phyloP scores from a whole-genome alignment of 2,329 filamentous ascomycete species.

The Esteya vermicola region DNA sequence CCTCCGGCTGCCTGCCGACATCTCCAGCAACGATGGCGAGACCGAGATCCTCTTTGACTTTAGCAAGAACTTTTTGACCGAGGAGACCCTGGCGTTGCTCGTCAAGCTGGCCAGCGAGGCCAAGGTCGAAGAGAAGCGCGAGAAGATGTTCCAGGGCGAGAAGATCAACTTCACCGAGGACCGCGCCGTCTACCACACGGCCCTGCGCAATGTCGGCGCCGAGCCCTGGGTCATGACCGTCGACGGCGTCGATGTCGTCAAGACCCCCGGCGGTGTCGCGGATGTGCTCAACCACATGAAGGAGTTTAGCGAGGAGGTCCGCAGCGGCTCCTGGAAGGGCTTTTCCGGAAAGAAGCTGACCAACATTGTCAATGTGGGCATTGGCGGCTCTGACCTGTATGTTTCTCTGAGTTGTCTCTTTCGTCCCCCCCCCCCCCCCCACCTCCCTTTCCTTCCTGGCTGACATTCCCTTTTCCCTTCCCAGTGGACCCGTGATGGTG shows the following conservation, averaged over 20 bases:
- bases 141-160: slow-evolving; percentile 94
- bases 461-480: neutral
- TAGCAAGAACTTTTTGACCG: slow-evolving; percentile 95
- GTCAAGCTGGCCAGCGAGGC: slow-evolving; percentile 87
- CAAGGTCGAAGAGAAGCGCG: slow-evolving; percentile 79
- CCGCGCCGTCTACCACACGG: slow-evolving; percentile 89
- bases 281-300: slow-evolving; percentile 93
- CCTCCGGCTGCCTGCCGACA: slow-evolving; percentile 66
- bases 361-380: slow-evolving; percentile 93
- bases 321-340: slow-evolving; percentile 92
- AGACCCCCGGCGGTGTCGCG: slow-evolving; percentile 76
- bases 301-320: slow-evolving; percentile 89
- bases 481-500: slow-evolving; percentile 92
- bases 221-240: slow-evolving; percentile 67
- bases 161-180: slow-evolving; percentile 99
- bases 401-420: no score
- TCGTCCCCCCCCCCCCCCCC: no score
- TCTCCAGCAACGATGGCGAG: slow-evolving; percentile 38
- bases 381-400: slow-evolving; percentile 95
- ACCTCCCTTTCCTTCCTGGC: neutral
- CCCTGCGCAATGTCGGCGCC: slow-evolving; percentile 68
- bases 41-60: slow-evolving; percentile 95
- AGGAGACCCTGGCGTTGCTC: slow-evolving; percentile 78
- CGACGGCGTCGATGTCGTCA: slow-evolving; percentile 85
- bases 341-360: slow-evolving; percentile 95